Evolutionary conservation across 2,329 filamentous ascomycete genomes (phyloP), one percentile per base, ranked within the genome.

Genomic region (Fusarium continuum): DNA sequence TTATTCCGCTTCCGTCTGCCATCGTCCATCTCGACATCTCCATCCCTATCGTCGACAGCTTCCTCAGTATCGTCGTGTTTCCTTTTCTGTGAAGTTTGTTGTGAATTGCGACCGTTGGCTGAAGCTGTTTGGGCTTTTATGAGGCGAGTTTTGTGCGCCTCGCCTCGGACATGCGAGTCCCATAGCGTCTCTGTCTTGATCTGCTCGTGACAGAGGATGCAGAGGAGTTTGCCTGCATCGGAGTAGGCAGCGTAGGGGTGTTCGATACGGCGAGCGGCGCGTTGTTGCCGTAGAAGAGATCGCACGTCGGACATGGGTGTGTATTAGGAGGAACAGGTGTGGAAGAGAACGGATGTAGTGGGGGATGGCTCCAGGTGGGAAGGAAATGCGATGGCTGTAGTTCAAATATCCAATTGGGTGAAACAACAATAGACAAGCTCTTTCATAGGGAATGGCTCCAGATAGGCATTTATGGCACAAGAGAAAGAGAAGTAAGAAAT

Each of bases 231-330:
- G 59, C 89, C 89, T 13, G 85, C 81, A 62, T 87, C 83, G 6
- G 88, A 87, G 77, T 92, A 92, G 49, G 83, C 79, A 35, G 89
- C 88, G 68, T 89, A 81, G 5, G 89, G 86, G 69, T 92, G 88
- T 46, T 88, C 83, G 70, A 93, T 88, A 64, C 90, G 86, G 54
- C 92, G 88, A 61, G 89, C 85, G 52, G 88, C 87, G 65, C 91
- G 88, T 76, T 94, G 90, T 71, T 88, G 89, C 68, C 91, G 90
- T 55, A 96, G 84, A 43, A 96, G 85, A 29, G 91, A 86, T 69
- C 92, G 89, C 22, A 92, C 89, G 76, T 96, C 91, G 67, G 91
- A 83, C 91, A 95, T 94, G 64, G 39, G 58, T 36, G 31, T 26
- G 36, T 31, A 28, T 49, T 19, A 39, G 20, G n/a, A 45, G 46